Conservation (phyloP, 1,139 yeast species). For the Geotrichum carabidarum region DNA sequence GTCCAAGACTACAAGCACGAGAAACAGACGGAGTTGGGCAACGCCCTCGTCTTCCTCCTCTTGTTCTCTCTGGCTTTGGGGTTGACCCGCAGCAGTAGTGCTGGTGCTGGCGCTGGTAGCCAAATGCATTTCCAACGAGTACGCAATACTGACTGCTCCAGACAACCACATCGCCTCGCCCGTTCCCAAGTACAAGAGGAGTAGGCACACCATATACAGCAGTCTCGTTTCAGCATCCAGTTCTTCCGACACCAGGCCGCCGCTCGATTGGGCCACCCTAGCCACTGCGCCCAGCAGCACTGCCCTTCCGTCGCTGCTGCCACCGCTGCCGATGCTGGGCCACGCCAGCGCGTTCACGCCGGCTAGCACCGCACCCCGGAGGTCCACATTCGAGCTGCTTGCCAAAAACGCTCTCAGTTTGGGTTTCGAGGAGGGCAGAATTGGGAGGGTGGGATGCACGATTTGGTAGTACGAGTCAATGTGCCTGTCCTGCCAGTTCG, state of each 20-base stretch:
- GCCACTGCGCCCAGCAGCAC: constrained; percentile 3
- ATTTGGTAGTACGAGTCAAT: constrained; percentile 39
- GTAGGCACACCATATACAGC: constrained; percentile 6
- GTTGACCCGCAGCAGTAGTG: no score
- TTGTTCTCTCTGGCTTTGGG: constrained; percentile 22
- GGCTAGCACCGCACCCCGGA: constrained; percentile 26
- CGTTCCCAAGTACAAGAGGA: constrained; percentile 33
- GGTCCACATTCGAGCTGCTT: constrained; percentile 27
- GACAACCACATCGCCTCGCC: constrained; percentile 38
- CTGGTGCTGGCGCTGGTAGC: not conserved
- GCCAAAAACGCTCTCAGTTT: constrained; percentile 33
- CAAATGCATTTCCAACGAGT: constrained; percentile 27
- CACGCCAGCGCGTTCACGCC: constrained; percentile 26
- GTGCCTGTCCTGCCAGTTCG: constrained; percentile 34
- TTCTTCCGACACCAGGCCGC: constrained; percentile 8
- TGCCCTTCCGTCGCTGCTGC: not conserved
- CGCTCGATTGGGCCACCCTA: not conserved
- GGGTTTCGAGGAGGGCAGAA: constrained; percentile 36
- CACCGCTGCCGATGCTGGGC: not conserved
- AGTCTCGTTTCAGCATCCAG: not conserved
- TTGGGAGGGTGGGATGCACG: constrained; percentile 40
- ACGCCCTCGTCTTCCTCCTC: not conserved
- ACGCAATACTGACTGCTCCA: constrained; percentile 35
- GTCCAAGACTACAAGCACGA: constrained; percentile 34
- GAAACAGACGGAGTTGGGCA: constrained; percentile 29